Base-by-base conservation (phyloP, 768 basidiomycete species). In the Russula lepida region DNA sequence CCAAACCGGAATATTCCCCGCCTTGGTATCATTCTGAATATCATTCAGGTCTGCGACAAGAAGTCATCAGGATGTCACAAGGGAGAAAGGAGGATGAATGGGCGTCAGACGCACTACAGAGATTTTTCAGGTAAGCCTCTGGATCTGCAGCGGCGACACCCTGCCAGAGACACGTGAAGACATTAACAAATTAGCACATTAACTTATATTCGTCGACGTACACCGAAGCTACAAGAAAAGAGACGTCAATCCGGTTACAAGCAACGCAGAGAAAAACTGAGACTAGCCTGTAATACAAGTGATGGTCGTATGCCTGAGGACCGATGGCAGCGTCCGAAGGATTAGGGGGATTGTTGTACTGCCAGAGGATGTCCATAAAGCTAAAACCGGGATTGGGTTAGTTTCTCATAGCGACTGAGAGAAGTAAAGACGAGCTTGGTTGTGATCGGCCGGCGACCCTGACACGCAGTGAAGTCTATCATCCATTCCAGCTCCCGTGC, bases 301-400 rank as follows among this genome's bases (percentile, higher is more conserved):
- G 89, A 56, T 89, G 86, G 66, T 92, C 89, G 65, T 91, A 92
- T 27, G 73, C 74, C 66, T 87, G 85, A 13, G 88, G 85, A 1
- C 89, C 89, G 46, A 79, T 78, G 5, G 79, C 78, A 27, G 84
- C 88, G 53, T 82, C 76, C 7, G 84, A 82, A 15, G 89, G 89
- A 68, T 92, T 92, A 6, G 86, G 13, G 19, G 83, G 86, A 71
- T 81, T 77, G 67, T 85, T 78, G 69, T 76, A 71, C 68, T 92
- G 89, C 89, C 89, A 92, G 61, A 81, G 83, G 50, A 87, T 68
- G 65, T 92, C 88, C 88, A 90, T 90, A 69, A 89, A 89, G 65
- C 88, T 91, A 64, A 6, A 28, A 41, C 44, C 4, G 21, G 27
- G 2, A n/a, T n/a, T 1, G 11, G 11, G 21, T 43, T 6, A 43